Base-by-base conservation (phyloP, 2,329 filamentous ascomycete genomes). In the Hypoxylon sp. region DNA sequence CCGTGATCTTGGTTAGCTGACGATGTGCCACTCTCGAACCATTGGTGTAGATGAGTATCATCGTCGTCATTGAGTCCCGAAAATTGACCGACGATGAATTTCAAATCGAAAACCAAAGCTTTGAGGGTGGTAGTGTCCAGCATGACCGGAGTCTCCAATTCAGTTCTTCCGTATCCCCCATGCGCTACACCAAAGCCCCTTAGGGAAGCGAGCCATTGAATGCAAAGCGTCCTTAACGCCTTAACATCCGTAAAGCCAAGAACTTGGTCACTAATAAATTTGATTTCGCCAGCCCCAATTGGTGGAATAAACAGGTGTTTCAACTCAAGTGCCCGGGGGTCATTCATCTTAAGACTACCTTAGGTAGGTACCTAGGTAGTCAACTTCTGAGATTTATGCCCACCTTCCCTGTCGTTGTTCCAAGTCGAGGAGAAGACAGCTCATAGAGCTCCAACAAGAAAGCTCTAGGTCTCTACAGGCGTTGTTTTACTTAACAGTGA, bases 41-140 rank as follows among this genome's bases (percentile, higher is more conserved):
- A 53, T 21, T 39, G 15, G 19, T 7, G 27, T n/a, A 39, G 11
- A 39, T 39, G 31, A 19, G 2, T 31, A 32, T 17, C 32, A 19
- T 27, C 51, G 7, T 15, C n/a, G n/a, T n/a, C n/a, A n/a, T n/a
- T n/a, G n/a, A n/a, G n/a, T n/a, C n/a, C n/a, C n/a, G n/a, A n/a
- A n/a, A n/a, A n/a, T n/a, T n/a, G n/a, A n/a, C 51, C 2, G 3
- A 17, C 19, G 2, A 47, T 7, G 8, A 24, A 39, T n/a, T 37
- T 39, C 13, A 24, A 54, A 27, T 54, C 51, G 13, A 54, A 54
- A 10, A 42, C 51, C 8, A 54, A 21, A 21, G 51, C n/a, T 21
- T 32, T 42, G 13, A 54, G 8, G 8, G 17, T 17, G 17, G 3
- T 15, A n/a, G 31, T 52, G 17, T 17, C n/a, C 2, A 52, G 15